These are phyloP conservation scores for Cucurbita moschata DNA, from an alignment of 306 rosid genomes.

Conservation along the genomic window DNA sequence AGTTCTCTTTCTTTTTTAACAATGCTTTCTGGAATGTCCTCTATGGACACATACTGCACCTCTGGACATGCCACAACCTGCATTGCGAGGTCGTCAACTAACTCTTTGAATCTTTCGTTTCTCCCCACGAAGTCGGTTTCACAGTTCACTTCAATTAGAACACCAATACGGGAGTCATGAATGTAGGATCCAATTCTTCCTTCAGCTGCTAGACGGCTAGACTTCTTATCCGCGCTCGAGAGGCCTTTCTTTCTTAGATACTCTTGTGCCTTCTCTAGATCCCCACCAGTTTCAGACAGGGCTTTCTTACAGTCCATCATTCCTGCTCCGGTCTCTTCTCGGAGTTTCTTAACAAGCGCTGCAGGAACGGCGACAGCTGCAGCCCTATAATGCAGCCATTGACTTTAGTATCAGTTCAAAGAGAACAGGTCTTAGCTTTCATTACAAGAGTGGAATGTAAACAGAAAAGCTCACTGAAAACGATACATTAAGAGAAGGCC, in stretches of 20 bases:
- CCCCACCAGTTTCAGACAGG: constrained; percentile 87
- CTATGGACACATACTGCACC: constrained; percentile 64
- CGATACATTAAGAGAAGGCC: neutral
- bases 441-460: neutral
- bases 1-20: constrained; percentile 55
- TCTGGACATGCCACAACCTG: constrained; percentile 83
- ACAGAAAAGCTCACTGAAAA: neutral
- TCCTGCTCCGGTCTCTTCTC: constrained; percentile 97
- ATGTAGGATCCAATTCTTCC: constrained; percentile 92
- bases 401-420: neutral
- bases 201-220: constrained; percentile 87
- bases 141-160: constrained; percentile 84
- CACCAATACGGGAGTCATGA: constrained; percentile 89
- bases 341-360: constrained; percentile 64
- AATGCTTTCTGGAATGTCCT: constrained; percentile 57
- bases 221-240: constrained; percentile 81
- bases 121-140: constrained; percentile 94
- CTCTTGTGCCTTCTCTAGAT: constrained; percentile 89
- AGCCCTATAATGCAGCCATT: constrained; percentile 36
- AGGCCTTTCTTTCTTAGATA: constrained; percentile 95
- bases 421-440: neutral
- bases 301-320: constrained; percentile 99
- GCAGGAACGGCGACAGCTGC: constrained; percentile 56
- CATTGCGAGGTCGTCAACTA: constrained; percentile 92
- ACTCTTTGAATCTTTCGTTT: constrained; percentile 71